Evolutionary conservation across 768 basidiomycete genomes (phyloP), one percentile per base, ranked within the genome.

Genomic region (Amanita thiersii): DNA sequence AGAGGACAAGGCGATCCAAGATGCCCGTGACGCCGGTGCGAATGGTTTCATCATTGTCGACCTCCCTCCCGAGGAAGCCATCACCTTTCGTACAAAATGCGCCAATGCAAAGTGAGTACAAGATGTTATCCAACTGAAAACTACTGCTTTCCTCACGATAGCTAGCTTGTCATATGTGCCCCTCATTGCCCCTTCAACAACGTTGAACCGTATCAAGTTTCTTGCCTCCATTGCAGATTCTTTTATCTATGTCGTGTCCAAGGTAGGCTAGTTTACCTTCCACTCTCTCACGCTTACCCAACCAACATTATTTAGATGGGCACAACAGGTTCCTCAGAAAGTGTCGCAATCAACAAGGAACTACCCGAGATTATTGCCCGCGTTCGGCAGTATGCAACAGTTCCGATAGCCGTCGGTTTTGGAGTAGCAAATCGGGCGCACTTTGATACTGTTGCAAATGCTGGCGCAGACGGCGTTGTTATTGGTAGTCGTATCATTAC

Each of bases 1-100:
- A 2, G 96, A 99, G 64, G 88, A 94, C 46, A 86, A 79, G 58
- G 86, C 94, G 3, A 91, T 98, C 18, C 77, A 81, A 40, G 93
- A 96, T 57, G 93, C 92, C 2, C 72, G 65, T 34, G 80, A 81
- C 44, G 91, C 90, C 12, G 94, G 94, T 11, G 96, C 90, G 0
- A 98, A 94, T 59, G 96, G 96, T 1, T 99, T 92, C 57, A 93
- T 98, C 51, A 79, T 99, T 65, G 93, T 98, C 18, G 96, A 99
- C 58, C 78, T 98, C 20, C 96, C 96, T 24, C 96, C 96, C 10
- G 93, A 97, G 63, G 96, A 99, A 61, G 93, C 96, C 21, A 65
- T 93, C 48, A 64, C 72, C 18, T 98, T 99, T 72, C 77, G 93
- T 28, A 75, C 83, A 52, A 89, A 93, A 57, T 98, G 96, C 60